Evolutionary conservation across 2,329 filamentous ascomycete species (phyloP), one percentile per base, ranked within the genome.

Genomic region (Pseudogymnoascus destructans): DNA sequence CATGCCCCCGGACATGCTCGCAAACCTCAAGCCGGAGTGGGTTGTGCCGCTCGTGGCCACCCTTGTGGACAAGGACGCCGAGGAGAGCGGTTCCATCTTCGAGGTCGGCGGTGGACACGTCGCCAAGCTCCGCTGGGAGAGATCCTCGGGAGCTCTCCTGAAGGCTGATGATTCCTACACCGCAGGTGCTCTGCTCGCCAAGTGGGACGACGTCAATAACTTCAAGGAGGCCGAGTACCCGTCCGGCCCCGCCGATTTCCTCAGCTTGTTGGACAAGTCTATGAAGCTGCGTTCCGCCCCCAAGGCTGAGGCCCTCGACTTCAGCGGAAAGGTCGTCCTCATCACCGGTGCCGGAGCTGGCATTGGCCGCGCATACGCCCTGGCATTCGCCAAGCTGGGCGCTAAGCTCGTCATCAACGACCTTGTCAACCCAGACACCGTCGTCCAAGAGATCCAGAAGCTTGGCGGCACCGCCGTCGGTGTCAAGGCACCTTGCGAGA

Each of bases 121-220:
- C 60, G 88, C 92, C 65, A 97, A 97, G 79, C 74, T 95, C 60
- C 82, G 93, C 68, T 98, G 93, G 93, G 89, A 98, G 79, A 86
- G 93, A 63, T 85, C 93, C 58, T 85, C 82, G 71, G 93, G 93
- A 73, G 86, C 89, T 62, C 79, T 97, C 36, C 81, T 96, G 69
- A 95, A 92, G 78, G 84, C 89, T 59, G 93, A 97, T 73, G 82
- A 86, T 67, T 85, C 81, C 63, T 87, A 95, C 72, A 97, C 92
- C 5, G 88, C 93, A 9, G 86, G 87, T 64, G 90, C 91, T 61
- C 78, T 98, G 64, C 77, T 95, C 63, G 85, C 87, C 75, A 90
- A 92, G 73, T 98, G 93, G 93, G 79, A 86, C 69, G 79, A 90
- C 70, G 83, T 97, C 64, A 81, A 81, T 66, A 86, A 97, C 77